Conservation (phyloP, 306 rosid species). For the Malus domestica region DNA sequence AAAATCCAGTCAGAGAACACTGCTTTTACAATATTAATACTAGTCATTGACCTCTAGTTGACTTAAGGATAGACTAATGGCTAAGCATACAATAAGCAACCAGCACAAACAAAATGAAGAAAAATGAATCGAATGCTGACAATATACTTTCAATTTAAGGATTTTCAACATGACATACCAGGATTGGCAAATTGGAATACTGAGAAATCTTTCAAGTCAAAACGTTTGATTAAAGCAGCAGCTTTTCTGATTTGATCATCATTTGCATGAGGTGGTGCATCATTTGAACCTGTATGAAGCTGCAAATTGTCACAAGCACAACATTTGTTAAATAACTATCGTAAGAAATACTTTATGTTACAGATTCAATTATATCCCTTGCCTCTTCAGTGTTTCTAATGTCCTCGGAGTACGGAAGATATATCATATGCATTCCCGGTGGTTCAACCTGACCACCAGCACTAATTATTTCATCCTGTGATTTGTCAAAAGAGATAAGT, state of each 20-base stretch:
- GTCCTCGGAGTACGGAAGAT: constrained; percentile 90
- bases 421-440: constrained; percentile 92
- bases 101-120: not conserved
- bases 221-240: constrained; percentile 60
- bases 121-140: not conserved
- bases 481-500: not conserved
- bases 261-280: constrained; percentile 43
- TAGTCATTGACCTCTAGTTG: not conserved
- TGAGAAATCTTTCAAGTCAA: constrained; percentile 74
- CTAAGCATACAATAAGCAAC: not conserved
- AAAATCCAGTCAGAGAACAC: not conserved
- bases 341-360: not conserved
- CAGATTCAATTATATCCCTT: constrained; percentile 12
- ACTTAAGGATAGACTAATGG: not conserved
- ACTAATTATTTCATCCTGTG: constrained; percentile 66
- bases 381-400: constrained; percentile 92
- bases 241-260: constrained; percentile 73
- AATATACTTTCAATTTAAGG: not conserved
- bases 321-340: constrained; percentile 7
- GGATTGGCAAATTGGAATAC: constrained; percentile 80
- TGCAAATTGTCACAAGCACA: constrained; percentile 26
- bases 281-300: constrained; percentile 46
- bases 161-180: constrained; percentile 32
- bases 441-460: constrained; percentile 86
- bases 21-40: not conserved